These are phyloP conservation scores for Blastobotrys aristatus DNA, from an alignment of 1,139 yeast species.

Conservation along the genomic window DNA sequence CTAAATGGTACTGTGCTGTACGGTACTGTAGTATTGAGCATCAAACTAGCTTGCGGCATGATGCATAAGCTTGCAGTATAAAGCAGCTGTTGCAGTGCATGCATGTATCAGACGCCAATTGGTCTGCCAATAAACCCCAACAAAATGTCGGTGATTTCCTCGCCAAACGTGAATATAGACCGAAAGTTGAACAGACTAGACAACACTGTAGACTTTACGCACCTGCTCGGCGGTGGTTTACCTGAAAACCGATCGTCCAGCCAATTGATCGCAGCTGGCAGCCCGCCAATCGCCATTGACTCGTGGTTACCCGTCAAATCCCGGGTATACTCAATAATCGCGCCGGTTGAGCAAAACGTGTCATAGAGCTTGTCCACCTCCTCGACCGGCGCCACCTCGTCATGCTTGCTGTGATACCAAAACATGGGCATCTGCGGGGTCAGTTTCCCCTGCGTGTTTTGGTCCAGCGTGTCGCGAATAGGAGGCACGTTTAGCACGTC, in stretches of 20 bases:
- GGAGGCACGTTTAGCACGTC: slow-evolving; percentile 13
- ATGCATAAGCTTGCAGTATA: too few species aligned
- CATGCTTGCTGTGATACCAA: slow-evolving; percentile 28
- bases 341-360: slow-evolving; percentile 27
- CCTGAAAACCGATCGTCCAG: slow-evolving; percentile 8
- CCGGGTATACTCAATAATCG: slow-evolving; percentile 23
- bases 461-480: slow-evolving; percentile 11
- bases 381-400: slow-evolving; percentile 23
- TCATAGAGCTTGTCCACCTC: slow-evolving; percentile 21
- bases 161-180: slow-evolving; percentile 5
- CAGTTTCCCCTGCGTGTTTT: slow-evolving; percentile 20
- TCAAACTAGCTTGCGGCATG: too few species aligned
- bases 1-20: too few species aligned
- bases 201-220: background rate
- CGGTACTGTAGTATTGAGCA: too few species aligned
- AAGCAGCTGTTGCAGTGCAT: too few species aligned
- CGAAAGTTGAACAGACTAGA: slow-evolving; percentile 1
- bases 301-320: slow-evolving; percentile 17
- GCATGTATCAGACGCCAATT: slow-evolving; percentile 7
- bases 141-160: slow-evolving; percentile 2
- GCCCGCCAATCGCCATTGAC: slow-evolving; percentile 6
- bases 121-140: background rate
- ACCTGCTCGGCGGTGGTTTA: background rate
- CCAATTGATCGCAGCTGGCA: slow-evolving; percentile 7
- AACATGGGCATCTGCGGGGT: slow-evolving; percentile 26